phyloP scores from a whole-genome alignment of 1,284 basidiomycete genomes.

The Fomes fomentarius region DNA sequence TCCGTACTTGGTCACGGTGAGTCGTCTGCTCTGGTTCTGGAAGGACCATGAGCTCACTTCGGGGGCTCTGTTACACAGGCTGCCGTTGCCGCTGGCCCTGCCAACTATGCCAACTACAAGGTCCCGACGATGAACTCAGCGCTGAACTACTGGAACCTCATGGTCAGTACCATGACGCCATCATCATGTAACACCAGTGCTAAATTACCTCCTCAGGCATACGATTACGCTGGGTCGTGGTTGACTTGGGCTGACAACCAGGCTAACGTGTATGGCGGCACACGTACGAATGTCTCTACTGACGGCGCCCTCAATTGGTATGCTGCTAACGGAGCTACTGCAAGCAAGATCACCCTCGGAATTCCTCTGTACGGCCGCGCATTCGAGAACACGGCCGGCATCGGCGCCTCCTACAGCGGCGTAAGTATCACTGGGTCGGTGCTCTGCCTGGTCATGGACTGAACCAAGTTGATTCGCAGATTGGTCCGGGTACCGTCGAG shows the following conservation, averaged over 20 bases:
- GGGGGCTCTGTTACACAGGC: slow-evolving; percentile 24
- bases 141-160: slow-evolving; percentile 89
- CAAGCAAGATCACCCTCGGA: slow-evolving; percentile 82
- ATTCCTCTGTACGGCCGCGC: slow-evolving; percentile 87
- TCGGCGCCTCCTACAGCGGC: slow-evolving; percentile 76
- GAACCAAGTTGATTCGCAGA: slow-evolving; percentile 39
- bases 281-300: slow-evolving; percentile 64
- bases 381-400: slow-evolving; percentile 79
- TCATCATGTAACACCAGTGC: neutral
- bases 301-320: slow-evolving; percentile 76
- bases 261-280: slow-evolving; percentile 78
- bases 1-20: slow-evolving; percentile 60
- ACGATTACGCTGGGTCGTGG: slow-evolving; percentile 81
- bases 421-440: slow-evolving; percentile 36
- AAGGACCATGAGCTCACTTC: neutral
- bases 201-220: slow-evolving; percentile 51
- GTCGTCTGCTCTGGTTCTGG: slow-evolving; percentile 5
- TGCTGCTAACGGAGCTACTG: slow-evolving; percentile 64
- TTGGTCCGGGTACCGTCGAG: slow-evolving; percentile 76
- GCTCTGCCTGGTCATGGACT: neutral
- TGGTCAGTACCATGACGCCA: slow-evolving; percentile 55
- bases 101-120: slow-evolving; percentile 67
- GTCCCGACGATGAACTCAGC: slow-evolving; percentile 76
- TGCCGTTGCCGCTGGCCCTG: slow-evolving; percentile 65
- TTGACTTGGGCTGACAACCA: slow-evolving; percentile 73